Evolutionary conservation across 768 basidiomycete species (phyloP).

Genomic region (Agrocybe pediades): DNA sequence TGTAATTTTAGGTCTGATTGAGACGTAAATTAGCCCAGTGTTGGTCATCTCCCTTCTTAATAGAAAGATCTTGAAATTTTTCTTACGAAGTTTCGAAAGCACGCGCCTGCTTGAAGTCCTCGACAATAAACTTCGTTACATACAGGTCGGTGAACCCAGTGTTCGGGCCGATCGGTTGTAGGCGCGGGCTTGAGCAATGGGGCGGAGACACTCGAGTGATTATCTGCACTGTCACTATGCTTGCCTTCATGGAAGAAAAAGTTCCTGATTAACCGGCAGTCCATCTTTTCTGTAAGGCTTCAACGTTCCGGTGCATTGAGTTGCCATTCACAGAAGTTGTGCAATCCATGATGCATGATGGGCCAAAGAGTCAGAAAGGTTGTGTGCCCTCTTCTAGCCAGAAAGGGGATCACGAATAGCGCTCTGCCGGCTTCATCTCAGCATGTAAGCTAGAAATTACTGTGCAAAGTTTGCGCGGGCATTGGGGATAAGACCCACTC

Average conservation of each 20-base stretch:
- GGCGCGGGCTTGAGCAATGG: no score
- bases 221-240: no score
- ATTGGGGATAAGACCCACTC: no score
- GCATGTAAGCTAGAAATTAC: no score
- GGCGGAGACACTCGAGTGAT: no score
- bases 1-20: constrained; percentile 23
- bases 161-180: no score
- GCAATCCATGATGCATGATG: neutral
- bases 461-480: no score
- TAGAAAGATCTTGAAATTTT: constrained; percentile 16
- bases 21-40: constrained; percentile 21
- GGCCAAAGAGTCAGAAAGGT: neutral
- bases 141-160: neutral
- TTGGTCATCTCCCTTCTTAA: constrained; percentile 17
- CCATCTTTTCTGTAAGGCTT: no score
- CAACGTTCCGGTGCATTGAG: no score
- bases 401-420: constrained; percentile 4
- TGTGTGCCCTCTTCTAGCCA: constrained; percentile 1
- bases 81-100: constrained; percentile 9
- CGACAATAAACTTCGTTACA: constrained; percentile 5
- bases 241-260: no score
- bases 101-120: constrained; percentile 12
- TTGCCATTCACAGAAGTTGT: neutral
- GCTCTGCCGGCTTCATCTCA: neutral
- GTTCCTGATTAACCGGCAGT: no score